Conservation (phyloP, 148 eudicot species). For the Simmondsia chinensis region DNA sequence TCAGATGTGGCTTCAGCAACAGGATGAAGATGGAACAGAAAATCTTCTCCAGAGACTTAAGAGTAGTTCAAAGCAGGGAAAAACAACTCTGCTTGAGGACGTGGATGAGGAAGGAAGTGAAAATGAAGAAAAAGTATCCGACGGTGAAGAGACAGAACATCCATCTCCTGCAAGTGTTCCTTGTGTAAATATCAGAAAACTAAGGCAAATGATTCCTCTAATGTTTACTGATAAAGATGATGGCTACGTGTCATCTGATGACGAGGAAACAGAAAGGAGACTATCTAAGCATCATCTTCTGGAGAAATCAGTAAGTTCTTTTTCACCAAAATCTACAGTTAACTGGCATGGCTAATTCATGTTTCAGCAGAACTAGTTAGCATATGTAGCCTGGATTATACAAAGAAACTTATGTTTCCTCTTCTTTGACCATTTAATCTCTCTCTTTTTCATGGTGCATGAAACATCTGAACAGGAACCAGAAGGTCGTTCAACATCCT, state of each 20-base stretch:
- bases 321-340: too few relatives aligned
- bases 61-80: slow-evolving; percentile 32
- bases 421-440: not conserved
- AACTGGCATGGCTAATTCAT: too few relatives aligned
- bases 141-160: slow-evolving; percentile 27
- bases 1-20: slow-evolving; percentile 89
- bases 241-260: slow-evolving; percentile 65
- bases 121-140: slow-evolving; percentile 24
- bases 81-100: slow-evolving; percentile 22
- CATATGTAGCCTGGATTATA: too few relatives aligned
- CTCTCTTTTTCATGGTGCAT: slow-evolving; percentile 19
- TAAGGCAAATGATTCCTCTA: slow-evolving; percentile 67
- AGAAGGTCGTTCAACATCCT: slow-evolving; percentile 27
- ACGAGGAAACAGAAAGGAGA: slow-evolving; percentile 56
- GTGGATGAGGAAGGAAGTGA: slow-evolving; percentile 28
- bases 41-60: slow-evolving; percentile 67
- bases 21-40: slow-evolving; percentile 86
- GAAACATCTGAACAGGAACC: slow-evolving; percentile 19
- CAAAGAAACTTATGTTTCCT: too few relatives aligned
- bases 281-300: slow-evolving; percentile 40
- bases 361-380: too few relatives aligned
- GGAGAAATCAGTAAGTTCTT: slow-evolving; percentile 38
- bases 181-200: slow-evolving; percentile 38
- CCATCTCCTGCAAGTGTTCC: slow-evolving; percentile 14
- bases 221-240: slow-evolving; percentile 81